Conservation (phyloP, 2,329 filamentous ascomycete species). For the Dryadomyces quercivorus region DNA sequence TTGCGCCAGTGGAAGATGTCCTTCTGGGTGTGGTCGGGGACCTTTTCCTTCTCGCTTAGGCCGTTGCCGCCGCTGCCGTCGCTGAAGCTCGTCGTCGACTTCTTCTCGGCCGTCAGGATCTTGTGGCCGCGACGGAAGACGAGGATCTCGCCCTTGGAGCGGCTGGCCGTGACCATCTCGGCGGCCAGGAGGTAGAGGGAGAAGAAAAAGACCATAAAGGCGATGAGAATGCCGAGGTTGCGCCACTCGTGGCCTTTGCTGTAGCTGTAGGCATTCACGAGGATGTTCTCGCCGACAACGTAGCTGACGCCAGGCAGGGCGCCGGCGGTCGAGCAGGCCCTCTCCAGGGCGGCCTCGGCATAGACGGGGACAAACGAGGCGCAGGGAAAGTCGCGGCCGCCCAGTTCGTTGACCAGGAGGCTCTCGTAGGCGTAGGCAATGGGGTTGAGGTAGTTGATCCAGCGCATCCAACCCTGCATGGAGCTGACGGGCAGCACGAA, state of each 20-base stretch:
- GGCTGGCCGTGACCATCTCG: slow-evolving; percentile 50
- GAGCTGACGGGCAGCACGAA: slow-evolving; percentile 52
- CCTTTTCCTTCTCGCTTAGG: slow-evolving; percentile 30
- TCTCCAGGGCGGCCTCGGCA: slow-evolving; percentile 18
- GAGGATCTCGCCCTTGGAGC: slow-evolving; percentile 64
- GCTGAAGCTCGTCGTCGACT: slow-evolving; percentile 12
- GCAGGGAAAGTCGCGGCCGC: slow-evolving; percentile 41
- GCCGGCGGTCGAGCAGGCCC: slow-evolving; percentile 36
- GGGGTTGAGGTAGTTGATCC: slow-evolving; percentile 74
- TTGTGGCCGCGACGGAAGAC: slow-evolving; percentile 58
- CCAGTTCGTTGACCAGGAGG: slow-evolving; percentile 76
- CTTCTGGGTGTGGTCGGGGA: not conserved
- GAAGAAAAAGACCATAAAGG: slow-evolving; percentile 49
- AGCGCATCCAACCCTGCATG: slow-evolving; percentile 71
- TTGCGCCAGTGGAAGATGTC: slow-evolving; percentile 76
- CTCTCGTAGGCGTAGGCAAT: slow-evolving; percentile 71
- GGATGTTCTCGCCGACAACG: slow-evolving; percentile 46
- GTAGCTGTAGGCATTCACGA: slow-evolving; percentile 45
- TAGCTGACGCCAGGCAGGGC: slow-evolving; percentile 36
- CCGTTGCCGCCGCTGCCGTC: slow-evolving; percentile 32
- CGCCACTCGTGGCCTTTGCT: slow-evolving; percentile 49
- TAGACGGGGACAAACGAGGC: not conserved
- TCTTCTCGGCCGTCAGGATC: slow-evolving; percentile 36
- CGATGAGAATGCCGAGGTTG: slow-evolving; percentile 58
- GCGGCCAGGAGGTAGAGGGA: slow-evolving; percentile 47